A percentile compares a stretch with the other conserved stretches of the same genome.
Conservation (phyloP, 495 filamentous ascomycete genomes). For the Penicillium samsonianum region DNA sequence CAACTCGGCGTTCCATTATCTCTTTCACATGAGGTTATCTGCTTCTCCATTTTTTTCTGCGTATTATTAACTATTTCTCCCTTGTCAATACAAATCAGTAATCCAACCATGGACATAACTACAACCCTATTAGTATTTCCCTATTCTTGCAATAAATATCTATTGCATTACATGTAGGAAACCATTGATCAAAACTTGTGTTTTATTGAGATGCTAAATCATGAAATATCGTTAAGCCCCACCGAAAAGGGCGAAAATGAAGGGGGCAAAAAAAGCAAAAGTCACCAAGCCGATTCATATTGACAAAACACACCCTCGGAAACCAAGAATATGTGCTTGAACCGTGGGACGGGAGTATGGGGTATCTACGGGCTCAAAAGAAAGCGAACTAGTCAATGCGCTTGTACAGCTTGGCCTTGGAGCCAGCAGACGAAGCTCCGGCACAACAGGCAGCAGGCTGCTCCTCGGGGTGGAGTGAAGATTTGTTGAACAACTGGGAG, state of each 20-base stretch:
- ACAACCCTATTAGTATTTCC: not conserved
- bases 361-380: constrained; percentile 11
- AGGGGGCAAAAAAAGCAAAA: not conserved
- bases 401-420: constrained; percentile 43
- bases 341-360: not conserved
- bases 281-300: not conserved
- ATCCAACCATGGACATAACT: not conserved
- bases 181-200: not conserved
- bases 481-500: constrained; percentile 43
- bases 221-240: constrained; percentile 2
- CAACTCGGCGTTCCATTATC: constrained; percentile 2
- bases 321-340: not conserved
- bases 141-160: not conserved
- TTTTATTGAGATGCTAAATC: not conserved
- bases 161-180: not conserved
- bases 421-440: constrained; percentile 20
- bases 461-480: constrained; percentile 36
- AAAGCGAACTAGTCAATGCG: constrained; percentile 30
- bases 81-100: constrained; percentile 1
- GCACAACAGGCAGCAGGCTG: constrained; percentile 27
- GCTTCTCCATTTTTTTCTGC: not conserved
- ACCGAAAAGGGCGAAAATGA: not conserved
- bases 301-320: not conserved
- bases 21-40: not conserved
- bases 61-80: not conserved